Evolutionary conservation across 768 basidiomycete genomes (phyloP).

Genomic region (Obba rivulosa): DNA sequence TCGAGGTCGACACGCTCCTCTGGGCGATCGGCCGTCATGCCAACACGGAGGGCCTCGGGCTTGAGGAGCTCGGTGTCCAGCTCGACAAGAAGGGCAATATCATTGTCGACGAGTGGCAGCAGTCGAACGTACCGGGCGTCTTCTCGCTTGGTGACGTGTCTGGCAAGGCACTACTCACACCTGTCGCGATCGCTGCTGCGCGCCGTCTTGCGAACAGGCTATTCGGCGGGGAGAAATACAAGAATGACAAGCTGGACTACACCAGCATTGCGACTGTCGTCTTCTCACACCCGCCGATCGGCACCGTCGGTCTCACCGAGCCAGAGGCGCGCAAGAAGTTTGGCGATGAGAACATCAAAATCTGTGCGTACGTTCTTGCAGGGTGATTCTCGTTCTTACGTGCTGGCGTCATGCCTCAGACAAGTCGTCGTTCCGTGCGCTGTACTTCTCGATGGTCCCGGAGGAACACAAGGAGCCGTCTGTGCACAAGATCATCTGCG

Average conservation of each 20-base stretch:
- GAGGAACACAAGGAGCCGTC: slow-evolving; percentile 94
- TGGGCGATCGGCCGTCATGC: slow-evolving; percentile 95
- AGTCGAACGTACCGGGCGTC: slow-evolving; percentile 64
- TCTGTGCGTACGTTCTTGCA: slow-evolving; percentile 53
- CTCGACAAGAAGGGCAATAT: slow-evolving; percentile 77
- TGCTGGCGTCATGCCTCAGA: slow-evolving; percentile 37
- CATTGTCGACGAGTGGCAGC: slow-evolving; percentile 88
- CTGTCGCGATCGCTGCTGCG: slow-evolving; percentile 96
- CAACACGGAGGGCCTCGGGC: slow-evolving; percentile 71
- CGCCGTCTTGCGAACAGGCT: slow-evolving; percentile 83
- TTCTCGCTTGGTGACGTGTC: slow-evolving; percentile 88
- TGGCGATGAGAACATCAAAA: slow-evolving; percentile 82
- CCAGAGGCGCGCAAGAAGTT: slow-evolving; percentile 84
- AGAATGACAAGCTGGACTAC: slow-evolving; percentile 83
- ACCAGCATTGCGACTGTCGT: slow-evolving; percentile 92
- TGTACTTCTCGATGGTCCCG: slow-evolving; percentile 90
- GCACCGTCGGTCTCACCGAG: slow-evolving; percentile 93
- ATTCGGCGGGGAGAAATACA: slow-evolving; percentile 83
- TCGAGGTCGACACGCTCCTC: slow-evolving; percentile 82
- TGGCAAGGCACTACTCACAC: slow-evolving; percentile 90
- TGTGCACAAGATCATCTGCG: slow-evolving; percentile 85
- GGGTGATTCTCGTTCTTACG: slow-evolving; percentile 3
- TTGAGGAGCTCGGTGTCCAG: slow-evolving; percentile 74
- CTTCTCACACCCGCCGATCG: slow-evolving; percentile 97
- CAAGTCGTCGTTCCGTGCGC: slow-evolving; percentile 71